Evolutionary conservation across 345 rosid species (phyloP).

Genomic region (Corchorus olitorius): DNA sequence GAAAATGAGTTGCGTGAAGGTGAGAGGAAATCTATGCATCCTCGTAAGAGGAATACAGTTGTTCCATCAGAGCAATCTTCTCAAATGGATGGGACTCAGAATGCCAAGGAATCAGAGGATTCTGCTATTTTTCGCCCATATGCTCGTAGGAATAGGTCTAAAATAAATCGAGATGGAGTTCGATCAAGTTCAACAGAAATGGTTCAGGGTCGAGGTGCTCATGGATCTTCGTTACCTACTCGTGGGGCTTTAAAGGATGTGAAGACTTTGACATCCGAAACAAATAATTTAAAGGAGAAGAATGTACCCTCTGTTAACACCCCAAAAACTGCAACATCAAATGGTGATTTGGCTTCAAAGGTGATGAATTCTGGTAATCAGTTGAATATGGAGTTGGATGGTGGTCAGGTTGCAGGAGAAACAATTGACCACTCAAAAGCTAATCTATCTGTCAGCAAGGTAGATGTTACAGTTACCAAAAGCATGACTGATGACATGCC

Average conservation of each 20-base stretch:
- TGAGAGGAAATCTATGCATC: constrained; percentile 48
- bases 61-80: constrained; percentile 71
- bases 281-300: constrained; percentile 62
- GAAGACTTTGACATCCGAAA: constrained; percentile 55
- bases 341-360: constrained; percentile 58
- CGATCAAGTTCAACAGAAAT: constrained; percentile 78
- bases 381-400: constrained; percentile 50
- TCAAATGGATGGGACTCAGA: constrained; percentile 61
- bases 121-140: constrained; percentile 97
- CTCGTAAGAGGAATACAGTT: constrained; percentile 52
- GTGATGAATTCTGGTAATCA: constrained; percentile 42
- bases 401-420: constrained; percentile 43
- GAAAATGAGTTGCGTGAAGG: constrained; percentile 68
- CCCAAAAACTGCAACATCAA: constrained; percentile 47
- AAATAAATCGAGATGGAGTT: constrained; percentile 78
- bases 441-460: constrained; percentile 39
- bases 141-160: constrained; percentile 93
- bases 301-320: constrained; percentile 46
- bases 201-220: constrained; percentile 69
- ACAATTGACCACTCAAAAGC: constrained; percentile 35
- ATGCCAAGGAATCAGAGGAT: constrained; percentile 90
- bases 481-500: constrained; percentile 34
- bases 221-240: constrained; percentile 58
- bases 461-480: constrained; percentile 43
- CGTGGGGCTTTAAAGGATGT: constrained; percentile 58